Evolutionary conservation across 495 filamentous ascomycete genomes (phyloP).

Genomic region (Rostrohypoxylon terebratum): DNA sequence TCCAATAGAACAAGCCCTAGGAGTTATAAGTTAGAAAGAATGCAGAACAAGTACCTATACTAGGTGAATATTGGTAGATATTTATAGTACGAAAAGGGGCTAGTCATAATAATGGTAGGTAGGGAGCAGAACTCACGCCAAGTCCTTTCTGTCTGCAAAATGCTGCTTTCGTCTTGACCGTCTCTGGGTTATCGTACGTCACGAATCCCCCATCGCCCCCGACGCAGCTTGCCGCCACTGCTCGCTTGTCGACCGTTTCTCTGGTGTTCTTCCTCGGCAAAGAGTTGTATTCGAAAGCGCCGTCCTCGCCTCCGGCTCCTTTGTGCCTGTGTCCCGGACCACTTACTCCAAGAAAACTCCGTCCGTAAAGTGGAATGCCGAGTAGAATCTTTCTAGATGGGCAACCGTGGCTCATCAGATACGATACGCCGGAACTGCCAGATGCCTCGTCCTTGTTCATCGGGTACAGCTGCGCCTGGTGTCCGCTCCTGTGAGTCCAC

Average conservation of each 20-base stretch:
- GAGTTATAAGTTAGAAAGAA: conserved; percentile 27
- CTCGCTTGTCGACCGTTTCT: conserved; percentile 74
- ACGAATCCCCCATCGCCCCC: conserved; percentile 89
- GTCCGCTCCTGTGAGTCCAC: conserved; percentile 76
- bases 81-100: not conserved
- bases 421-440: conserved; percentile 72
- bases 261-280: conserved; percentile 77
- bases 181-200: conserved; percentile 85
- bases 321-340: conserved; percentile 72
- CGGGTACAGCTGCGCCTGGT: conserved; percentile 83
- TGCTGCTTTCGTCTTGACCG: conserved; percentile 85
- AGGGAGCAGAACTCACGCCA: conserved; percentile 61
- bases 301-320: conserved; percentile 78
- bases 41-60: too few relatives aligned
- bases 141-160: conserved; percentile 81
- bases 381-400: conserved; percentile 78
- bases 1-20: conserved; percentile 90
- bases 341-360: conserved; percentile 78
- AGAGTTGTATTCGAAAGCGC: conserved; percentile 83
- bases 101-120: not conserved
- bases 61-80: not conserved
- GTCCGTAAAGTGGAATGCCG: conserved; percentile 83
- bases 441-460: conserved; percentile 69
- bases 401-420: conserved; percentile 75
- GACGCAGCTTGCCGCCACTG: conserved; percentile 77